phyloP scores from a whole-genome alignment of 1,284 basidiomycete genomes.

The Puccinia sorghi region DNA sequence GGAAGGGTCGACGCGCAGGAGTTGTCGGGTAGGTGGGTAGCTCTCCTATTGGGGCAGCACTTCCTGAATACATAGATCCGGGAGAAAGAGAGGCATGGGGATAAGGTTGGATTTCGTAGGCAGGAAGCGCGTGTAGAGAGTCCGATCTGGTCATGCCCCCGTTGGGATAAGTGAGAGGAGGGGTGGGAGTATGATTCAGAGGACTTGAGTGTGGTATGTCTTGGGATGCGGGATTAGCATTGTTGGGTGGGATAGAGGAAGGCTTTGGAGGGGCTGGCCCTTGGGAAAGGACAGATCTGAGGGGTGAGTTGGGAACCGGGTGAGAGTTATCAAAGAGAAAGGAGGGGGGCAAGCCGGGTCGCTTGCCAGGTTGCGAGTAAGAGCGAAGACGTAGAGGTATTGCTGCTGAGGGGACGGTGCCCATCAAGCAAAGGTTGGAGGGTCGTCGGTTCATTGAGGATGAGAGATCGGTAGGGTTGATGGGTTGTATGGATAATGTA shows the following conservation, averaged over 20 bases:
- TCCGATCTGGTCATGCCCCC: constrained; percentile 6
- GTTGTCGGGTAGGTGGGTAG: constrained; percentile 30
- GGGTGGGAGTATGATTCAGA: neutral
- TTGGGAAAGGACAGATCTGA: neutral
- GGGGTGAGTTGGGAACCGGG: constrained; percentile 8
- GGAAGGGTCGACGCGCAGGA: constrained; percentile 69
- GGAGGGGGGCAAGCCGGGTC: constrained; percentile 3
- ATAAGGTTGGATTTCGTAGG: constrained; percentile 20
- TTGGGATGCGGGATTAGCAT: neutral
- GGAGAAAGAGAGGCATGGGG: constrained; percentile 17
- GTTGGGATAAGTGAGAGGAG: neutral
- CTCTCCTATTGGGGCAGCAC: constrained; percentile 1
- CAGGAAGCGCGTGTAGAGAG: neutral
- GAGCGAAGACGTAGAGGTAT: constrained; percentile 34
- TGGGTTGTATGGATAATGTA: neutral
- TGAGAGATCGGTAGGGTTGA: constrained; percentile 11
- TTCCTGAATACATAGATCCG: constrained; percentile 25
- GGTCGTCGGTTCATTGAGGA: constrained; percentile 13
- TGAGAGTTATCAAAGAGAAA: neutral
- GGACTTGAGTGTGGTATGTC: neutral
- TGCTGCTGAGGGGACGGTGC: neutral
- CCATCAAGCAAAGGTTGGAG: constrained; percentile 18
- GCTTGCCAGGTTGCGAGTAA: constrained; percentile 45
- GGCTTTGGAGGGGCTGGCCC: neutral
- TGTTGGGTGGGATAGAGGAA: neutral